These are phyloP conservation scores for Prunus padus DNA, from an alignment of 306 rosid genomes.

Conservation along the genomic window DNA sequence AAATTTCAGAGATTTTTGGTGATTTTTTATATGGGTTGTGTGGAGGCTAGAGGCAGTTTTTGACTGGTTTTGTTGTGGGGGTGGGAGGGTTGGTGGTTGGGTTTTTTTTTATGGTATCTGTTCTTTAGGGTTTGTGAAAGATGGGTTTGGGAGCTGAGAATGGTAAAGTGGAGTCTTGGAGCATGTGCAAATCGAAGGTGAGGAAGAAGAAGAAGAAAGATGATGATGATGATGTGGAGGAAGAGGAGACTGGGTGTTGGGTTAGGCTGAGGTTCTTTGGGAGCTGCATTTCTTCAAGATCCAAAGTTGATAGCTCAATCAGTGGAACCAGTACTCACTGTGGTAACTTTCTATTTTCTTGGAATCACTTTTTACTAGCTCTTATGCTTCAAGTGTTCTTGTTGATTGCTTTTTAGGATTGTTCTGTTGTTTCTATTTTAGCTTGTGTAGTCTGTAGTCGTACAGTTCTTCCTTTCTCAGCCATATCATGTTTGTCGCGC, in stretches of 20 bases:
- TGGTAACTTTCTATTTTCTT: constrained; percentile 52
- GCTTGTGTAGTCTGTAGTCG: constrained; percentile 5
- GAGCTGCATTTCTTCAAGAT: constrained; percentile 98
- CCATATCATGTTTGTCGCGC: constrained; percentile 8
- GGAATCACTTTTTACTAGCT: constrained; percentile 9
- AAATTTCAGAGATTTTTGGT: constrained; percentile 29
- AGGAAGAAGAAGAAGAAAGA: constrained; percentile 55
- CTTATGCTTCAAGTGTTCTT: constrained; percentile 5
- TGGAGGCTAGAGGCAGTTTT: neutral
- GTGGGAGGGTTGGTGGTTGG: constrained; percentile 36
- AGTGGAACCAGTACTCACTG: constrained; percentile 80
- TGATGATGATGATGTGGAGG: constrained; percentile 37
- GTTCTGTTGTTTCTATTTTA: constrained; percentile 11
- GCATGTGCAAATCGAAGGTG: constrained; percentile 61
- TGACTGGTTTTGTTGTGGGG: constrained; percentile 19
- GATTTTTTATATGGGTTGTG: constrained; percentile 27
- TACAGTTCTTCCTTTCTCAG: constrained; percentile 14
- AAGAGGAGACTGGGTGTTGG: constrained; percentile 79
- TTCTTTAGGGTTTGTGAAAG: constrained; percentile 47
- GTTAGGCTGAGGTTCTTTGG: constrained; percentile 68
- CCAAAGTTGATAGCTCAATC: constrained; percentile 90
- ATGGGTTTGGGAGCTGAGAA: constrained; percentile 78
- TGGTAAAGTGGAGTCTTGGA: constrained; percentile 81
- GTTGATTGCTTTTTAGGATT: constrained; percentile 12
- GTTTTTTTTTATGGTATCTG: constrained; percentile 40